Percentiles rank a stretch among this genome's conserved stretches.
Conservation (phyloP, 805 yeast genomes). For the Kodamaea sagamina region DNA sequence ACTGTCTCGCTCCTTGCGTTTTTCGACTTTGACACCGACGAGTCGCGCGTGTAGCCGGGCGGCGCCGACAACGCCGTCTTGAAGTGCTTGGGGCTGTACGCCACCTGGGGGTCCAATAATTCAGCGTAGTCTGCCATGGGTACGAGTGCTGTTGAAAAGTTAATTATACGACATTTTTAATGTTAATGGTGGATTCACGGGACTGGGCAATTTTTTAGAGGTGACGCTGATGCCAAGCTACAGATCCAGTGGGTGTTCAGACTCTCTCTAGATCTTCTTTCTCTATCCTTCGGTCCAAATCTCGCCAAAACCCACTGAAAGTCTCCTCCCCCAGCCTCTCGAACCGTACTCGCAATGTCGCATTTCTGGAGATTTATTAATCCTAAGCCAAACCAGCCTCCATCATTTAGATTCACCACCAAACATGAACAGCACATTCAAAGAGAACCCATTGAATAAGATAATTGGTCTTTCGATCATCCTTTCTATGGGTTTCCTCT, state of each 20-base stretch:
- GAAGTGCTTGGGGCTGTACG: slow-evolving; percentile 10
- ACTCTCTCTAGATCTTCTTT: no score
- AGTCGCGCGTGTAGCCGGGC: slow-evolving; percentile 19
- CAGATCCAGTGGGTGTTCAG: no score
- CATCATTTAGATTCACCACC: not conserved
- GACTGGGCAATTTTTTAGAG: no score
- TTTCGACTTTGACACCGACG: slow-evolving; percentile 9
- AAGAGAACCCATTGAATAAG: slow-evolving; percentile 63
- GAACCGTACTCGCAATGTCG: not conserved
- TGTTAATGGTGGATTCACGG: no score
- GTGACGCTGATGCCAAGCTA: no score
- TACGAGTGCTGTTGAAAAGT: not conserved
- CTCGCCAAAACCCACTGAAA: no score
- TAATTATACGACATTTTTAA: not conserved
- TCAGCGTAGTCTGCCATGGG: slow-evolving; percentile 11
- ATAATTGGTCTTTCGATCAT: slow-evolving; percentile 76
- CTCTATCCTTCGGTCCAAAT: no score
- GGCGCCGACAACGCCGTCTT: slow-evolving; percentile 18
- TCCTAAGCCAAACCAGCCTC: not conserved
- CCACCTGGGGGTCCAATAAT: slow-evolving; percentile 11
- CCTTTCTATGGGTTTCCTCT: slow-evolving; percentile 84
- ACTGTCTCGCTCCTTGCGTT: slow-evolving; percentile 4
- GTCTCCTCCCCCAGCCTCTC: not conserved
- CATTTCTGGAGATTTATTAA: not conserved
- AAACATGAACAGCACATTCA: slow-evolving; percentile 8